These are phyloP conservation scores for Alternaria sp. DNA, from an alignment of 2,329 filamentous ascomycete species.

Conservation along the genomic window DNA sequence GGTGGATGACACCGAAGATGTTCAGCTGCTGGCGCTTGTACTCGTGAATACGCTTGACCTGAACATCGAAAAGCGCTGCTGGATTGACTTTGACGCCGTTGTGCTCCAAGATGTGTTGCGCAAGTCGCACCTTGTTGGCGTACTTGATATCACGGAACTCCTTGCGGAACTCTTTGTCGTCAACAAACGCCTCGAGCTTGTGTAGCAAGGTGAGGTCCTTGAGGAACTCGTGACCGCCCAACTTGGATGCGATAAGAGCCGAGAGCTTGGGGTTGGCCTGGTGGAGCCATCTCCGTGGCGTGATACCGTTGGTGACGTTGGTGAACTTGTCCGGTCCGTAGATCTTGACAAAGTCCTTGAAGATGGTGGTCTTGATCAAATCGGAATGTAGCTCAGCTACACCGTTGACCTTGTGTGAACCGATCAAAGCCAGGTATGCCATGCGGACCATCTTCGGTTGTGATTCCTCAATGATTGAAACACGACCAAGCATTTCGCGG, in stretches of 20 bases:
- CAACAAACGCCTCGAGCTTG: slow-evolving; percentile 81
- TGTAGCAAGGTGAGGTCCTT: slow-evolving; percentile 89
- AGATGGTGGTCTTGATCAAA: slow-evolving; percentile 98
- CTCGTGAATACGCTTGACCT: slow-evolving; percentile 98
- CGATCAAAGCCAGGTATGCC: slow-evolving; percentile 93
- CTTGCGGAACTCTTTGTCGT: slow-evolving; percentile 89
- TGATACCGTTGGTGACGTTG: slow-evolving; percentile 98
- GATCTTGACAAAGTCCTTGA: slow-evolving; percentile 96
- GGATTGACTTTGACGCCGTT: slow-evolving; percentile 87
- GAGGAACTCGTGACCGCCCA: slow-evolving; percentile 82
- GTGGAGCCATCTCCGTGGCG: slow-evolving; percentile 93
- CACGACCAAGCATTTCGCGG: slow-evolving; percentile 80
- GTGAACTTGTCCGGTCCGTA: slow-evolving; percentile 98
- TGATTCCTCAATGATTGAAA: slow-evolving; percentile 98
- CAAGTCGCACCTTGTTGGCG: slow-evolving; percentile 91
- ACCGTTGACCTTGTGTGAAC: slow-evolving; percentile 98
- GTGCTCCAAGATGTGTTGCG: slow-evolving; percentile 86
- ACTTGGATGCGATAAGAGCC: slow-evolving; percentile 88
- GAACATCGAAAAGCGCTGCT: slow-evolving; percentile 88
- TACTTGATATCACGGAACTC: slow-evolving; percentile 98
- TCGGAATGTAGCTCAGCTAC: slow-evolving; percentile 98
- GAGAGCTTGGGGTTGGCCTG: slow-evolving; percentile 95
- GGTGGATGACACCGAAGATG: slow-evolving; percentile 96
- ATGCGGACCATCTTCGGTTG: slow-evolving; percentile 98
- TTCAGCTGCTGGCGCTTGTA: slow-evolving; percentile 99